Evolutionary conservation across 495 filamentous ascomycete species (phyloP).

Genomic region (Acidomyces sp.): DNA sequence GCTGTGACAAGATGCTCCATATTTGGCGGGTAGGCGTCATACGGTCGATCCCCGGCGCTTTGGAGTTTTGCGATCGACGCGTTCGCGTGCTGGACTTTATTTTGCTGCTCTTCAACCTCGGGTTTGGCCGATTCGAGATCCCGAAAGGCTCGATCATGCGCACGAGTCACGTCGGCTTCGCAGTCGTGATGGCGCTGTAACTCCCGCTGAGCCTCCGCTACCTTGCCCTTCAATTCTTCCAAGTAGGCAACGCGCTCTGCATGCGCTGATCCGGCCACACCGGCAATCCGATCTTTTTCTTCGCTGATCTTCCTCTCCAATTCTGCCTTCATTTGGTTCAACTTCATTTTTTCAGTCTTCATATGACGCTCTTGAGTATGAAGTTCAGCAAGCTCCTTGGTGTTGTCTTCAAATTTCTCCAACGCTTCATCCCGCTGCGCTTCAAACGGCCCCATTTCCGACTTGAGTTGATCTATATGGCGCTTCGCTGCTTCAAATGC

Average conservation of each 20-base stretch:
- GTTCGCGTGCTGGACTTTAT: constrained; percentile 36
- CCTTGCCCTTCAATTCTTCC: constrained; percentile 39
- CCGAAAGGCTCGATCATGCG: constrained; percentile 30
- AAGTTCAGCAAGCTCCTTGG: constrained; percentile 15
- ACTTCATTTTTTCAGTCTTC: constrained; percentile 26
- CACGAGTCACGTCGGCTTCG: constrained; percentile 24
- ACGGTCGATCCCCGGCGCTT: constrained; percentile 39
- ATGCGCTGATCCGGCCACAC: constrained; percentile 25
- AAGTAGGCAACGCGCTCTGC: constrained; percentile 22
- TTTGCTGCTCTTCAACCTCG: constrained; percentile 9
- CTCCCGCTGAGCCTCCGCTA: constrained; percentile 32
- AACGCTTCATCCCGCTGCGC: constrained; percentile 29
- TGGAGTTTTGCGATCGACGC: constrained; percentile 35
- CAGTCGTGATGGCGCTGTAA: constrained; percentile 29
- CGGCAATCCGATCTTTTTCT: constrained; percentile 22
- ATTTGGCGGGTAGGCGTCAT: constrained; percentile 35
- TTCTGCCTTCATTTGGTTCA: constrained; percentile 22
- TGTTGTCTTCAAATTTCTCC: constrained; percentile 26
- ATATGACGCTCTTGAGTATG: constrained; percentile 39
- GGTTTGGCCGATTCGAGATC: constrained; percentile 23
- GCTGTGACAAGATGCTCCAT: constrained; percentile 50
- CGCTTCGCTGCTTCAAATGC: constrained; percentile 24
- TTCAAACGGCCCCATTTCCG: constrained; percentile 31
- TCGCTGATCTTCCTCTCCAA: constrained; percentile 26
- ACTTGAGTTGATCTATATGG: constrained; percentile 24